Evolutionary conservation across 352 stramenopile genomes (phyloP).

Genomic region (Blastocystis sp.): DNA sequence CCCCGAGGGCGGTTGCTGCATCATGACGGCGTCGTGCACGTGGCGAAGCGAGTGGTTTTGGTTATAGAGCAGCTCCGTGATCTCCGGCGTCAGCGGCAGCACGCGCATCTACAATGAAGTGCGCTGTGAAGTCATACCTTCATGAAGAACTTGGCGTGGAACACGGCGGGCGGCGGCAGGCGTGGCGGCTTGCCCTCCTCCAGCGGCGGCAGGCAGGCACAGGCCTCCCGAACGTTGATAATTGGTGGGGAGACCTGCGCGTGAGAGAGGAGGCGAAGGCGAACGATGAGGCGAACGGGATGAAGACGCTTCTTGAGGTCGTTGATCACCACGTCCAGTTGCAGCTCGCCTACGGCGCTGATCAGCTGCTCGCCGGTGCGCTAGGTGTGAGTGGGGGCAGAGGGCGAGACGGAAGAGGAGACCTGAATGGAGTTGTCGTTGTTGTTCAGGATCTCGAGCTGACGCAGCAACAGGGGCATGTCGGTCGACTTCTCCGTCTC

Average conservation of each 20-base stretch:
- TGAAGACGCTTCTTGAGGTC: slow-evolving; percentile 33
- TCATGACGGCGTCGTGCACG: neutral
- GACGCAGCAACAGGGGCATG: slow-evolving; percentile 78
- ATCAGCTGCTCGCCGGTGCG: slow-evolving; percentile 82
- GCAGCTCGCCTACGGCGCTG: slow-evolving; percentile 83
- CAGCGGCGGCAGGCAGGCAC: slow-evolving; percentile 19
- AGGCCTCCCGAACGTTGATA: slow-evolving; percentile 58
- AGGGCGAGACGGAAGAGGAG: neutral
- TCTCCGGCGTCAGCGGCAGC: neutral
- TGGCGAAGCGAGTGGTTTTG: neutral
- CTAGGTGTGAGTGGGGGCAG: neutral
- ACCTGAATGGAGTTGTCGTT: slow-evolving; percentile 82
- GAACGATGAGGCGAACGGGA: slow-evolving; percentile 4
- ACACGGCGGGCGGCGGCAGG: slow-evolving; percentile 1
- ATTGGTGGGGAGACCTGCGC: slow-evolving; percentile 24
- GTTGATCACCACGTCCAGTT: slow-evolving; percentile 74
- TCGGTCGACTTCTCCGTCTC: slow-evolving; percentile 80
- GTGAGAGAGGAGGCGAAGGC: neutral
- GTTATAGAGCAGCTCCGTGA: slow-evolving; percentile 18
- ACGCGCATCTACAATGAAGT: slow-evolving; percentile 31
- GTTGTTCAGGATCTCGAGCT: slow-evolving; percentile 79
- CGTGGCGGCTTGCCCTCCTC: slow-evolving; percentile 45
- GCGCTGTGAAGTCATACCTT: neutral
- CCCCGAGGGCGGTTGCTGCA: slow-evolving; percentile 4
- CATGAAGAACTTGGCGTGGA: slow-evolving; percentile 2